phyloP scores from a whole-genome alignment of 371 early-diverging fungal species.

The Rhizoclosmatium hyalinum region DNA sequence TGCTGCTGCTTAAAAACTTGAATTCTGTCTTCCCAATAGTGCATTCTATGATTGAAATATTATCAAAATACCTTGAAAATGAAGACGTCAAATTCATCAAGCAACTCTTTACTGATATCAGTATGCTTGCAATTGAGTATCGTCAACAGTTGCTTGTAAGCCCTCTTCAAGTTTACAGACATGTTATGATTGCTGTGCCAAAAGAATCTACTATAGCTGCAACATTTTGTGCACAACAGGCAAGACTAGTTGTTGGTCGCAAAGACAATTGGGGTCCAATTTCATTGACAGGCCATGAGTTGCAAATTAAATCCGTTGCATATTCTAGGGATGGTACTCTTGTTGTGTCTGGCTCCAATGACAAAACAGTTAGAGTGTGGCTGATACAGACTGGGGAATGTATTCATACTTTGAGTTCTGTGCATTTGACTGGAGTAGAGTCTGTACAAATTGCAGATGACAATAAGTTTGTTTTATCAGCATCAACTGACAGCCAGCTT shows the following conservation, averaged over 20 bases:
- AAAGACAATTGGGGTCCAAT: background rate
- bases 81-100: background rate
- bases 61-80: background rate
- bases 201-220: background rate
- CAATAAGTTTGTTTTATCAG: conserved; percentile 66
- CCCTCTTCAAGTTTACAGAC: conserved; percentile 1
- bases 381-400: conserved; percentile 68
- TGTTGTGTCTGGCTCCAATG: conserved; percentile 83
- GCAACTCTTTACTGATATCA: background rate
- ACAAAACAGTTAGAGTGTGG: conserved; percentile 89
- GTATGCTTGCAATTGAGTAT: background rate
- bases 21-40: background rate
- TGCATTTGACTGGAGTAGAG: conserved; percentile 83
- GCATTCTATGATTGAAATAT: background rate
- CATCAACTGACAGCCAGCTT: conserved; percentile 87
- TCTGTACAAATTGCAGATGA: conserved; percentile 46
- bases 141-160: background rate
- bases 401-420: conserved; percentile 72
- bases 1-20: conserved; percentile 5
- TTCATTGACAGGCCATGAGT: conserved; percentile 80
- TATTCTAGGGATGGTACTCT: conserved; percentile 81
- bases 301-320: conserved; percentile 69
- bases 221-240: background rate
- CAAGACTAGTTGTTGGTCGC: background rate
- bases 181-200: background rate